These are phyloP conservation scores for Aureobasidium musti DNA, from an alignment of 2,329 filamentous ascomycete species.

Conservation along the genomic window DNA sequence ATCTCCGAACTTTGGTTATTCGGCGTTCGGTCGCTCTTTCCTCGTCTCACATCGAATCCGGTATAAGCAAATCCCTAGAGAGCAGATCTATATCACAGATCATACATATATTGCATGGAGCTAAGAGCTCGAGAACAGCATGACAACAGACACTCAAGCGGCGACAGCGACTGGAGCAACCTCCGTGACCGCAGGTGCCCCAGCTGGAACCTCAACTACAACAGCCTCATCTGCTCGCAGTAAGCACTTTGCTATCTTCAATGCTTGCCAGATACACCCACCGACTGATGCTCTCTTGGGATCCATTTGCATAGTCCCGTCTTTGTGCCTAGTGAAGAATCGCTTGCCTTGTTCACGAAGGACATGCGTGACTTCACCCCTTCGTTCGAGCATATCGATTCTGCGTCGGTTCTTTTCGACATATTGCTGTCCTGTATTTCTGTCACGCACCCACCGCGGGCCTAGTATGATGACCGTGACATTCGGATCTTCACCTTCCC, in stretches of 20 bases:
- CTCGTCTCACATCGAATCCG: neutral
- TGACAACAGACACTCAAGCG: neutral
- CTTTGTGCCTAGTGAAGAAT: constrained; percentile 23
- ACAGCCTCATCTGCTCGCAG: neutral
- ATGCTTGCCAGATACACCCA: neutral
- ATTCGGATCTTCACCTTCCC: neutral
- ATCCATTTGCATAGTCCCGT: constrained; percentile 27
- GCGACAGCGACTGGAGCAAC: constrained; percentile 16
- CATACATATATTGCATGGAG: neutral
- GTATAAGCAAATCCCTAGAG: neutral
- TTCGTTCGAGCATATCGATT: constrained; percentile 8
- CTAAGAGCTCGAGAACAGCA: neutral
- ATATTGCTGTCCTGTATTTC: constrained; percentile 2
- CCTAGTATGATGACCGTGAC: neutral
- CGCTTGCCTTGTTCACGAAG: constrained; percentile 16
- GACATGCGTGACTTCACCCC: constrained; percentile 24
- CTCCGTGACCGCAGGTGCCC: neutral
- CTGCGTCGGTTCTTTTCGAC: constrained; percentile 22
- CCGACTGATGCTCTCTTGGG: constrained; percentile 3
- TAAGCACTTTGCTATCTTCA: neutral
- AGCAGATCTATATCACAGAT: neutral
- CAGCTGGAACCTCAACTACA: neutral
- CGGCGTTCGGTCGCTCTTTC: neutral
- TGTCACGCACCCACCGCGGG: constrained; percentile 24
- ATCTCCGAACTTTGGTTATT: neutral